Evolutionary conservation across 495 filamentous ascomycete species (phyloP).

Genomic region (Penicillium maclennaniae): DNA sequence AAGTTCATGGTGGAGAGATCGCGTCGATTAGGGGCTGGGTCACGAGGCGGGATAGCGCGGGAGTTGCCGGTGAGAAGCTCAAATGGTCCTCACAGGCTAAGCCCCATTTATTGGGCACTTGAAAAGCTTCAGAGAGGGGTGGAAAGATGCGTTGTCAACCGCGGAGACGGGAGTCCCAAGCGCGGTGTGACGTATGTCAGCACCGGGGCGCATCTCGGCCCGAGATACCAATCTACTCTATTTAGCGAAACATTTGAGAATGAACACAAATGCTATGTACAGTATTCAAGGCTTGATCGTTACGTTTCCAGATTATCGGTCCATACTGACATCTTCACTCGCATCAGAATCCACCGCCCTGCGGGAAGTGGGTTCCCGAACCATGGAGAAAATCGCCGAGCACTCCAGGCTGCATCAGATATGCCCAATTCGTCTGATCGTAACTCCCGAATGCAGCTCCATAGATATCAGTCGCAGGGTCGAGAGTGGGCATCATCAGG

Average conservation of each 20-base stretch:
- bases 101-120: neutral
- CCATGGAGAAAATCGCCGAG: neutral
- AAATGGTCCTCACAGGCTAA: neutral
- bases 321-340: neutral
- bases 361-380: neutral
- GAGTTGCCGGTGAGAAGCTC: neutral
- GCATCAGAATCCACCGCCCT: neutral
- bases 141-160: slow-evolving; percentile 38
- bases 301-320: no score
- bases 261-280: neutral
- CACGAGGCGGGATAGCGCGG: slow-evolving; percentile 4
- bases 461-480: neutral
- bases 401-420: neutral
- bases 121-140: slow-evolving; percentile 16
- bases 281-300: no score
- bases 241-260: neutral
- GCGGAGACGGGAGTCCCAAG: slow-evolving; percentile 28
- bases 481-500: neutral
- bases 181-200: slow-evolving; percentile 39
- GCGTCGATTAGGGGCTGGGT: slow-evolving; percentile 6
- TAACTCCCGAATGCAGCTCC: neutral
- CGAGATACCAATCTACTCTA: neutral
- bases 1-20: slow-evolving; percentile 32
- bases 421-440: slow-evolving; percentile 2
- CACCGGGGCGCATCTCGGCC: slow-evolving; percentile 15